Evolutionary conservation across 2,329 filamentous ascomycete genomes (phyloP).

Genomic region (Cercospora sp.): DNA sequence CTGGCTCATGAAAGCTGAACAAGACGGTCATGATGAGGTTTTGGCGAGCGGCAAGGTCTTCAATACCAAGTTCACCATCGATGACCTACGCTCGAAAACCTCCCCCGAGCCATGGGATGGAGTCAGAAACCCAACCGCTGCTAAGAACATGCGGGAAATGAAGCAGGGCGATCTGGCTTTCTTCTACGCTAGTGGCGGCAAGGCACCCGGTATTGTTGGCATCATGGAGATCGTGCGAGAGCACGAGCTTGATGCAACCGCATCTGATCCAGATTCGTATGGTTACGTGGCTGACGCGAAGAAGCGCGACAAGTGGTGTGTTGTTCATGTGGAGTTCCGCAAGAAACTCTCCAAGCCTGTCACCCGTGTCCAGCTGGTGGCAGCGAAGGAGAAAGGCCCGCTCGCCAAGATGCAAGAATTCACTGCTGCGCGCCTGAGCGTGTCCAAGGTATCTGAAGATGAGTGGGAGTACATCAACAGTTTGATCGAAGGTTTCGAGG

Average conservation of each 20-base stretch:
- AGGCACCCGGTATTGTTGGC: slow-evolving; percentile 77
- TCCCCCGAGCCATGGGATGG: slow-evolving; percentile 89
- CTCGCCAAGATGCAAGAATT: slow-evolving; percentile 72
- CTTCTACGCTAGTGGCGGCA: slow-evolving; percentile 96
- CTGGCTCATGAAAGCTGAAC: slow-evolving; percentile 63
- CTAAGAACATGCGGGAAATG: slow-evolving; percentile 91
- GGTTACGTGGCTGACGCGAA: slow-evolving; percentile 83
- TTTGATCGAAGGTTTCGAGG: slow-evolving; percentile 33
- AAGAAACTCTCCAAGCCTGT: slow-evolving; percentile 76
- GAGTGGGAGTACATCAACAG: slow-evolving; percentile 66
- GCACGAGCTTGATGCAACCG: slow-evolving; percentile 73
- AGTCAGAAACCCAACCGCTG: slow-evolving; percentile 58
- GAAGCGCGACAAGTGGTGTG: slow-evolving; percentile 75
- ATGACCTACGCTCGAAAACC: slow-evolving; percentile 72
- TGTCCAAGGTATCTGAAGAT: slow-evolving; percentile 63
- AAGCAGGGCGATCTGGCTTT: slow-evolving; percentile 88
- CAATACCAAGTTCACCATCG: slow-evolving; percentile 92
- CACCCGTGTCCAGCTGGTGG: slow-evolving; percentile 68
- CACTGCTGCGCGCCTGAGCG: slow-evolving; percentile 78
- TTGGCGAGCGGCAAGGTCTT: slow-evolving; percentile 71
- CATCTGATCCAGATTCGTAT: slow-evolving; percentile 69
- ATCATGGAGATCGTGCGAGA: slow-evolving; percentile 74
- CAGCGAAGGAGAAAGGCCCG: slow-evolving; percentile 56
- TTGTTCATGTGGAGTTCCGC: slow-evolving; percentile 85
- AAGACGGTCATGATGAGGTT: slow-evolving; percentile 74